Percentiles rank a stretch among this genome's conserved stretches.
Conservation (phyloP, 768 basidiomycete species). For the Kwoniella europaea region DNA sequence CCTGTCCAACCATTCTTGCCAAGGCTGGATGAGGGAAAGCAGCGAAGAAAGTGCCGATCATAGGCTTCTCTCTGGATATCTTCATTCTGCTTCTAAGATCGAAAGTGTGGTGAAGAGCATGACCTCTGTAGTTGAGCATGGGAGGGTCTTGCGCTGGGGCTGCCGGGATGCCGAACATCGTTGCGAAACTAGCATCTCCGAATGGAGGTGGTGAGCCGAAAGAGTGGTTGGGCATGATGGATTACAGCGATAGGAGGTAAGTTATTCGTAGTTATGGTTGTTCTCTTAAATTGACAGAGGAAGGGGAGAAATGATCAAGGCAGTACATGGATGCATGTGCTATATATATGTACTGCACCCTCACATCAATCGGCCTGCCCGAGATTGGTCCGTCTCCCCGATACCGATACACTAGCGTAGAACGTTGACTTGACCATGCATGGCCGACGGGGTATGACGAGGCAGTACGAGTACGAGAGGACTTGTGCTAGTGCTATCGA, state of each 20-base stretch:
- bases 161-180: slow-evolving; percentile 14
- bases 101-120: slow-evolving; percentile 16
- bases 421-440: not conserved
- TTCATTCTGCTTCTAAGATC: slow-evolving; percentile 11
- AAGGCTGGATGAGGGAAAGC: slow-evolving; percentile 2
- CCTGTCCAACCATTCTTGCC: slow-evolving; percentile 17
- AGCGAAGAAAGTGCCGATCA: slow-evolving; percentile 11
- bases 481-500: not conserved
- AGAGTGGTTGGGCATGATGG: slow-evolving; percentile 8
- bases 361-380: not conserved
- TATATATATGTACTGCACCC: not conserved
- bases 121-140: slow-evolving; percentile 18
- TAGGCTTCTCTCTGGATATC: slow-evolving; percentile 16
- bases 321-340: not conserved
- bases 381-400: not conserved
- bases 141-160: slow-evolving; percentile 21
- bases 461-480: not conserved
- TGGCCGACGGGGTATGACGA: not conserved
- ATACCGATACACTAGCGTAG: not conserved
- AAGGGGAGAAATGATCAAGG: too few species aligned
- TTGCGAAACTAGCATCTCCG: slow-evolving; percentile 10
- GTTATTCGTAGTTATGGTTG: too few species aligned
- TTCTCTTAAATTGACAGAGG: too few species aligned
- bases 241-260: not conserved
- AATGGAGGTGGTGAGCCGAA: slow-evolving; percentile 20